phyloP scores from a whole-genome alignment of 805 yeast species.

The Saturnispora sekii region DNA sequence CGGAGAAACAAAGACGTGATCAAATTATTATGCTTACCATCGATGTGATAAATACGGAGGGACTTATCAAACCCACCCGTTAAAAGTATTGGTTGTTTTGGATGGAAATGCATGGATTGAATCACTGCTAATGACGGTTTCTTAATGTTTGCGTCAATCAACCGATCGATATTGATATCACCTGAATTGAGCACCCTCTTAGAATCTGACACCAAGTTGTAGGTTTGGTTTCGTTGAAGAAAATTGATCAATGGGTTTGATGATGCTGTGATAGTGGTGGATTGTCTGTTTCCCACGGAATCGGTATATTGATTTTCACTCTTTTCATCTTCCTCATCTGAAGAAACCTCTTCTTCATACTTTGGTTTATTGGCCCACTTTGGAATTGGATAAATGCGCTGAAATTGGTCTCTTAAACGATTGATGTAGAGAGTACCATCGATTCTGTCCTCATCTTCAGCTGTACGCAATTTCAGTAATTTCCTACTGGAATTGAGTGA shows the following conservation, averaged over 20 bases:
- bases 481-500: conserved; percentile 51
- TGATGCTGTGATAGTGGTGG: conserved; percentile 17
- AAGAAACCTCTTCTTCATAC: conserved; percentile 33
- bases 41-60: conserved; percentile 77
- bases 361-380: conserved; percentile 61
- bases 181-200: conserved; percentile 58
- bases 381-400: conserved; percentile 71
- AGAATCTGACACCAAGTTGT: conserved; percentile 25
- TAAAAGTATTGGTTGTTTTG: conserved; percentile 66
- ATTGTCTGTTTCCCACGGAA: conserved; percentile 11
- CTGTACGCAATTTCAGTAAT: conserved; percentile 60
- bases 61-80: conserved; percentile 93
- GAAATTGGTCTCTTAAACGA: conserved; percentile 51
- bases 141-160: conserved; percentile 76
- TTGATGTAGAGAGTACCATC: conserved; percentile 26
- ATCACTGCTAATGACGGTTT: conserved; percentile 67
- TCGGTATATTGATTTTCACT: conserved; percentile 9
- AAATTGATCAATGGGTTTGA: conserved; percentile 27
- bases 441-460: conserved; percentile 30
- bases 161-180: conserved; percentile 64
- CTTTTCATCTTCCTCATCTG: conserved; percentile 11
- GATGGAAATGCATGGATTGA: conserved; percentile 83
- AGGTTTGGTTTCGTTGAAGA: conserved; percentile 25
- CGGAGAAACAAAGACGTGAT: conserved; percentile 76
- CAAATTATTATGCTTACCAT: conserved; percentile 72